Evolutionary conservation across 1,139 yeast species (phyloP).

Genomic region (Magnusiomyces suaveolens): DNA sequence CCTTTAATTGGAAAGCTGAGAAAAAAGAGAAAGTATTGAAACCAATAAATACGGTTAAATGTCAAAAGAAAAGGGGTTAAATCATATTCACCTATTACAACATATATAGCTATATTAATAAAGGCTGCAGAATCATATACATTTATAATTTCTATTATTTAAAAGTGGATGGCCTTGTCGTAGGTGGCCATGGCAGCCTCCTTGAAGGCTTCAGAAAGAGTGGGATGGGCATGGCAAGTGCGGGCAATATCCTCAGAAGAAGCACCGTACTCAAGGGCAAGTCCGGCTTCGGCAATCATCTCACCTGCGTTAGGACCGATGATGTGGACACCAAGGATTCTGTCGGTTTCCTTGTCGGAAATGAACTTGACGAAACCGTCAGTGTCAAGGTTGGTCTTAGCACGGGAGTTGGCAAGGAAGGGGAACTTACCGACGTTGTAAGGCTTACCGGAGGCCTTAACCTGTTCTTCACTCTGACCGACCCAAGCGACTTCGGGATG

Average conservation of each 20-base stretch:
- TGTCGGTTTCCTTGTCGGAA: slow-evolving; percentile 95
- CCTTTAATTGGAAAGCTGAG: slow-evolving; percentile 32
- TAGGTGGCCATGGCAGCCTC: slow-evolving; percentile 94
- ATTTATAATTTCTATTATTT: slow-evolving; percentile 18
- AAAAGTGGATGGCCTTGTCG: slow-evolving; percentile 81
- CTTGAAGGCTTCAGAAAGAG: slow-evolving; percentile 94
- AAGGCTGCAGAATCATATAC: too few relatives aligned
- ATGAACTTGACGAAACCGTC: slow-evolving; percentile 95
- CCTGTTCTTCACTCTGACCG: slow-evolving; percentile 91
- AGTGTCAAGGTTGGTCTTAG: slow-evolving; percentile 93
- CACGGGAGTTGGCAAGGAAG: slow-evolving; percentile 97
- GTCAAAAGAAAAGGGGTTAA: neutral
- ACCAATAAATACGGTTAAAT: neutral
- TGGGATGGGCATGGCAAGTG: slow-evolving; percentile 98
- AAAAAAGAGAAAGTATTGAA: slow-evolving; percentile 7
- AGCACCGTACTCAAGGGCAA: slow-evolving; percentile 98
- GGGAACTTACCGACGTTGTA: slow-evolving; percentile 97
- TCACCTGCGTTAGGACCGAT: slow-evolving; percentile 99
- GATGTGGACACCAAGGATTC: slow-evolving; percentile 93
- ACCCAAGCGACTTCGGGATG: slow-evolving; percentile 99
- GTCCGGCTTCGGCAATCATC: slow-evolving; percentile 97
- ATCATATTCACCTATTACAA: neutral
- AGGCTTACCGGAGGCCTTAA: slow-evolving; percentile 85
- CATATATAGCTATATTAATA: too few relatives aligned
- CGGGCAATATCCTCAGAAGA: slow-evolving; percentile 96